Percentiles rank a stretch among this genome's conserved stretches.
phyloP scores from a whole-genome alignment of 352 stramenopile genomes.

The Halophytophthora batemanensis region DNA sequence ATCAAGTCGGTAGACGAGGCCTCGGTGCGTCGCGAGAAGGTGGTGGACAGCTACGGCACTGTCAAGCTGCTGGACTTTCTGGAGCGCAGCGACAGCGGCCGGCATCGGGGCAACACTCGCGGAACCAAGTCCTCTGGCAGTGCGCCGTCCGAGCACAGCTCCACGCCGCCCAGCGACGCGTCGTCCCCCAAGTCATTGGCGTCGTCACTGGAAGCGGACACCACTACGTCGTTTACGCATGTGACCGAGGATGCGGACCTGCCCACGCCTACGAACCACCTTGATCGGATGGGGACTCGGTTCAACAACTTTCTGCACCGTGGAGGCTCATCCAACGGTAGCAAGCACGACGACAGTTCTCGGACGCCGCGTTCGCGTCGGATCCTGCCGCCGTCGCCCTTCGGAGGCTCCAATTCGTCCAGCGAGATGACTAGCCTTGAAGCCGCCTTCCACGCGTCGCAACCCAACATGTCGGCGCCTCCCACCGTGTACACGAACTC shows the following conservation, averaged over 20 bases:
- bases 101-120: constrained; percentile 23
- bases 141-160: constrained; percentile 19
- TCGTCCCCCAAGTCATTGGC: constrained; percentile 28
- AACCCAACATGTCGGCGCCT: constrained; percentile 9
- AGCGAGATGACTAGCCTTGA: constrained; percentile 22
- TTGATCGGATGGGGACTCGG: constrained; percentile 23
- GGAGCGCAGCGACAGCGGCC: constrained; percentile 27
- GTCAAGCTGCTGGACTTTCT: constrained; percentile 49
- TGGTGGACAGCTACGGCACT: constrained; percentile 49
- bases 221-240: constrained; percentile 22
- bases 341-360: constrained; percentile 2
- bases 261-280: constrained; percentile 5
- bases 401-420: constrained; percentile 18
- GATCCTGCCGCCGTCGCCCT: constrained; percentile 18
- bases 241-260: constrained; percentile 5
- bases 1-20: constrained; percentile 56
- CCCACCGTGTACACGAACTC: constrained; percentile 18
- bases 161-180: constrained; percentile 10
- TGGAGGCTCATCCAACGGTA: constrained; percentile 7
- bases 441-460: constrained; percentile 22
- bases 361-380: constrained; percentile 15
- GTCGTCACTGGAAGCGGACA: constrained; percentile 23
- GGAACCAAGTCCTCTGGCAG: constrained; percentile 11
- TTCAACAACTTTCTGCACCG: constrained; percentile 37
- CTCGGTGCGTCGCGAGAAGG: constrained; percentile 42